phyloP scores from a whole-genome alignment of 2,329 filamentous ascomycete genomes.

The Chrysosporium queenslandicum region DNA sequence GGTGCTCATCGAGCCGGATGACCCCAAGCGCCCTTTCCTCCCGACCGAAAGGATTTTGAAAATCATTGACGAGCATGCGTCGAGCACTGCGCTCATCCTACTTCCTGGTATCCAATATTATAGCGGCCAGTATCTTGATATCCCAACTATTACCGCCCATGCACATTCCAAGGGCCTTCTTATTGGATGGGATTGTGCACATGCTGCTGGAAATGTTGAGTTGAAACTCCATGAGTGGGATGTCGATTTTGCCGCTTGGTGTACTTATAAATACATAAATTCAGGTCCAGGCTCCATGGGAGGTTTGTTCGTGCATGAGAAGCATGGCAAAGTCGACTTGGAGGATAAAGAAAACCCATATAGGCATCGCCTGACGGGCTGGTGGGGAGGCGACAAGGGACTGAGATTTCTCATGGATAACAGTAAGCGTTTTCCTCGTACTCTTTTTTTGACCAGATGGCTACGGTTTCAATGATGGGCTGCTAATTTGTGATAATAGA shows the following conservation, averaged over 20 bases:
- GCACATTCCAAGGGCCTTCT: constrained; percentile 61
- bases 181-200: constrained; percentile 81
- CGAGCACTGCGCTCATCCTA: constrained; percentile 62
- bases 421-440: constrained; percentile 30
- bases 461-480: too few relatives aligned
- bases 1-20: constrained; percentile 60
- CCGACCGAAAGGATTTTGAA: constrained; percentile 61
- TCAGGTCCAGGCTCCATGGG: constrained; percentile 72
- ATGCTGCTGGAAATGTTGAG: constrained; percentile 75
- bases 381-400: constrained; percentile 75
- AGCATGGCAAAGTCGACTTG: constrained; percentile 46
- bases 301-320: constrained; percentile 69
- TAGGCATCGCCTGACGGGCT: constrained; percentile 61
- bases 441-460: too few relatives aligned
- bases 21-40: constrained; percentile 47
- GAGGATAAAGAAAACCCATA: constrained; percentile 42
- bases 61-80: constrained; percentile 63
- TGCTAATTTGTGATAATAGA: constrained; percentile 32
- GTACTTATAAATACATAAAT: constrained; percentile 91
- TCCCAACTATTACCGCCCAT: constrained; percentile 64
- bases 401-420: constrained; percentile 78
- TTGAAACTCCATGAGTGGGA: constrained; percentile 75
- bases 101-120: constrained; percentile 88
- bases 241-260: constrained; percentile 88
- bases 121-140: constrained; percentile 80